Conservation (phyloP, 179 eudicot species). For the Beta lomatogona region DNA sequence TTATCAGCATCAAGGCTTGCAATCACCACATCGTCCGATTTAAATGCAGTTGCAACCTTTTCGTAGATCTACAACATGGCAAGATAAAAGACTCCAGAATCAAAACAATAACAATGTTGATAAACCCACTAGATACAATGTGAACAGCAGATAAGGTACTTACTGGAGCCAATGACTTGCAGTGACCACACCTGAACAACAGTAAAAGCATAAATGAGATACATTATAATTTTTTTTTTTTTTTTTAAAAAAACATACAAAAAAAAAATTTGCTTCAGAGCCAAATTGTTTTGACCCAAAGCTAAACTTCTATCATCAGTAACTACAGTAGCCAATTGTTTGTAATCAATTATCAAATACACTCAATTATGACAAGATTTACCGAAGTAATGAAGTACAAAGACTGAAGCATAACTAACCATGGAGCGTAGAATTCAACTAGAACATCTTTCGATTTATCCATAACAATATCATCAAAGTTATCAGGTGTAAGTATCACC, state of each 20-base stretch:
- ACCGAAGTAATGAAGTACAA: background rate
- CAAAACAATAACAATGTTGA: background rate
- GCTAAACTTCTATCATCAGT: background rate
- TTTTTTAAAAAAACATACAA: background rate
- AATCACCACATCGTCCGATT: slow-evolving; percentile 74
- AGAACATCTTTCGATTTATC: slow-evolving; percentile 82
- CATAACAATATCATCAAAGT: slow-evolving; percentile 78
- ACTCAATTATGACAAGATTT: background rate
- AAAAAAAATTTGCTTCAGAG: slow-evolving; percentile 4
- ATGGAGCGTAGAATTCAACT: slow-evolving; percentile 97
- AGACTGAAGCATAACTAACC: slow-evolving; percentile 45
- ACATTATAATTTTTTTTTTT: background rate
- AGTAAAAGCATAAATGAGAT: slow-evolving; percentile 28
- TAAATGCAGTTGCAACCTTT: slow-evolving; percentile 85
- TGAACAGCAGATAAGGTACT: slow-evolving; percentile 34
- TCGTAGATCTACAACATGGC: slow-evolving; percentile 64
- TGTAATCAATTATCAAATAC: background rate
- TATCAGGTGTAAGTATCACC: slow-evolving; percentile 72
- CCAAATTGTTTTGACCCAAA: background rate
- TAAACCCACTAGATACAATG: slow-evolving; percentile 3
- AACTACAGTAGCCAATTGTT: background rate
- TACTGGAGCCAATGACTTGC: slow-evolving; percentile 96
- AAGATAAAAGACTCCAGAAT: slow-evolving; percentile 17
- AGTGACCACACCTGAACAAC: slow-evolving; percentile 89
- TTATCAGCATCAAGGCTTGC: slow-evolving; percentile 96